Evolutionary conservation across 1,139 yeast genomes (phyloP).

Genomic region (Blastobotrys illinoisensis): DNA sequence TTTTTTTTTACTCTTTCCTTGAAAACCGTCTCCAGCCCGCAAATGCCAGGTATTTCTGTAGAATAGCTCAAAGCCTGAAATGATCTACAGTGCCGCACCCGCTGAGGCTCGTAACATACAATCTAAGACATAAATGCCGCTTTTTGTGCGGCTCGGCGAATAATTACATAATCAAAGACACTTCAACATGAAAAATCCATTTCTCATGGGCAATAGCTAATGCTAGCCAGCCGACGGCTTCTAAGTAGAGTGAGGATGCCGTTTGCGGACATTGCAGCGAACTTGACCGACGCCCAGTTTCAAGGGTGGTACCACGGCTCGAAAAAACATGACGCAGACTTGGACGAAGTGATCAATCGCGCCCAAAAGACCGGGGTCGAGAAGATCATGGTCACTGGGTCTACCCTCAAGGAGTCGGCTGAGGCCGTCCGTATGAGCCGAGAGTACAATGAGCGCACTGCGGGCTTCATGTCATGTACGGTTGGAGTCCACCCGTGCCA

Average conservation of each 20-base stretch:
- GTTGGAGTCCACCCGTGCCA: slow-evolving; percentile 95
- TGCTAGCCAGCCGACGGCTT: not conserved
- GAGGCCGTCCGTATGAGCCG: slow-evolving; percentile 43
- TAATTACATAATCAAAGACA: not conserved
- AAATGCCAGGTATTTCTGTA: not conserved
- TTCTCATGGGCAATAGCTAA: not conserved
- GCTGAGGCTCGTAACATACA: too few relatives aligned
- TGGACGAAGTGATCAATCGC: slow-evolving; percentile 56
- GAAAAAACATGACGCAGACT: slow-evolving; percentile 61
- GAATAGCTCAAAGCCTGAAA: too few relatives aligned
- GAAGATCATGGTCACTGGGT: slow-evolving; percentile 76
- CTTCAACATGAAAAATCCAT: not conserved
- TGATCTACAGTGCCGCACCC: too few relatives aligned
- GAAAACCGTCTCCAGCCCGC: too few relatives aligned
- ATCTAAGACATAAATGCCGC: not conserved
- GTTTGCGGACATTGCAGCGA: slow-evolving; percentile 39
- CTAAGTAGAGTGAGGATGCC: not conserved
- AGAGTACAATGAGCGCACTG: slow-evolving; percentile 33
- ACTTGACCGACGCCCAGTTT: slow-evolving; percentile 86
- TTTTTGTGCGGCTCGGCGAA: not conserved
- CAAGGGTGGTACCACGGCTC: slow-evolving; percentile 72
- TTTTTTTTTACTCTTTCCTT: too few relatives aligned
- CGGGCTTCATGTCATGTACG: slow-evolving; percentile 47
- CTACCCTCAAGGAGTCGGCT: slow-evolving; percentile 60
- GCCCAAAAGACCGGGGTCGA: slow-evolving; percentile 63